Conservation (phyloP, 371 early-diverging fungal species). For the Lichtheimia hyalospora region DNA sequence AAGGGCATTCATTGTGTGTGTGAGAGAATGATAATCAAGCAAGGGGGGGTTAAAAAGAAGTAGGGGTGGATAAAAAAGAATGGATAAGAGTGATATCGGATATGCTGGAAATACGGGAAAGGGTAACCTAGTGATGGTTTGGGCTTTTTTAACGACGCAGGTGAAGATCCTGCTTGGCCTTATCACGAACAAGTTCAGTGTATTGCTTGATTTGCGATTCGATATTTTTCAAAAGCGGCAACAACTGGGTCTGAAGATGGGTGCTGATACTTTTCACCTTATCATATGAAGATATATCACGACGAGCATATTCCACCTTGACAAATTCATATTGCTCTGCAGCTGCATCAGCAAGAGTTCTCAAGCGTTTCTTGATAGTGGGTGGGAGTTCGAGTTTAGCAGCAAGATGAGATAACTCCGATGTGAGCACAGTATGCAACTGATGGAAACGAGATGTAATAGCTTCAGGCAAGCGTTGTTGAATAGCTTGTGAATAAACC, state of each 20-base stretch:
- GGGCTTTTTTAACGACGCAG: too few relatives aligned
- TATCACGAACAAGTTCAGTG: conserved; percentile 17
- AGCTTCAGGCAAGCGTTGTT: conserved; percentile 28
- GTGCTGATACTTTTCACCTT: conserved; percentile 51
- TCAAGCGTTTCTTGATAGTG: conserved; percentile 43
- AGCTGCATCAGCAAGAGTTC: conserved; percentile 37
- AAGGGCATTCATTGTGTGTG: too few relatives aligned
- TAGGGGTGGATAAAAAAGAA: too few relatives aligned
- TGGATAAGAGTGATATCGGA: neutral
- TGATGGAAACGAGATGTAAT: conserved; percentile 23
- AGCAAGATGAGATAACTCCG: conserved; percentile 36
- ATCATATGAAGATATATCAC: conserved; percentile 45
- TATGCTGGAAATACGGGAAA: too few relatives aligned
- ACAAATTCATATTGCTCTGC: conserved; percentile 44
- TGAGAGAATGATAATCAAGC: too few relatives aligned
- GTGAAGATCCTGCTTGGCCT: conserved; percentile 25
- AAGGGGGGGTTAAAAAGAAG: too few relatives aligned
- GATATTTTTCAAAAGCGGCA: conserved; percentile 52
- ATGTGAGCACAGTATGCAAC: conserved; percentile 15
- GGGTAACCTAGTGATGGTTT: too few relatives aligned
- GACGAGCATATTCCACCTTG: conserved; percentile 40
- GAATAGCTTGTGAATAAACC: conserved; percentile 31
- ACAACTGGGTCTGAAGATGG: conserved; percentile 46
- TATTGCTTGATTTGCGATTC: conserved; percentile 31
- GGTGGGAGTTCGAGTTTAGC: conserved; percentile 40